phyloP scores from a whole-genome alignment of 768 basidiomycete species.

The Kwoniella bestiolae region DNA sequence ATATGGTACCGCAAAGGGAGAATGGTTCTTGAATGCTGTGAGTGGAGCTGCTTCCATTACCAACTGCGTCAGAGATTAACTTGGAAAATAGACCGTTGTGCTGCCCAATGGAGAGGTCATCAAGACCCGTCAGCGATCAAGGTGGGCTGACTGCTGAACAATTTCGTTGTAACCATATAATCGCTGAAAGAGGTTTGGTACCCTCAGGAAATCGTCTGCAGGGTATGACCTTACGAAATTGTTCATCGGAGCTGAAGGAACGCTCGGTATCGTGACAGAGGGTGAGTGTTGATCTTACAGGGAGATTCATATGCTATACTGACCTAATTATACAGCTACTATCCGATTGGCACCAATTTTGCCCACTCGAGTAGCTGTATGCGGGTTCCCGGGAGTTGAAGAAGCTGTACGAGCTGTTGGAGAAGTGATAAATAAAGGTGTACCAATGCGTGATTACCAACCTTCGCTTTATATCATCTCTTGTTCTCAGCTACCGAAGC shows the following conservation, averaged over 20 bases:
- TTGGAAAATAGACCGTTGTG: conserved; percentile 71
- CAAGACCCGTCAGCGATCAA: conserved; percentile 68
- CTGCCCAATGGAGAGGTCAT: conserved; percentile 85
- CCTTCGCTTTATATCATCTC: no score
- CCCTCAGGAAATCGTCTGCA: conserved; percentile 75
- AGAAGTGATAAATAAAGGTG: conserved; percentile 35
- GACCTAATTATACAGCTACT: conserved; percentile 62
- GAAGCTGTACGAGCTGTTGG: conserved; percentile 74
- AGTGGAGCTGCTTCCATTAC: conserved; percentile 53
- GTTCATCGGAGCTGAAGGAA: conserved; percentile 87
- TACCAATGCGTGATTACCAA: conserved; percentile 37
- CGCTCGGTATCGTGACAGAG: conserved; percentile 82
- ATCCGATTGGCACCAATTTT: conserved; percentile 76
- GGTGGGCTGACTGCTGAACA: conserved; percentile 16
- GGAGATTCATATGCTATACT: neutral
- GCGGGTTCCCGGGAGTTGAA: conserved; percentile 78
- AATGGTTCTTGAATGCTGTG: conserved; percentile 82
- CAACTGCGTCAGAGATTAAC: no score
- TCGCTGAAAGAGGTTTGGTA: no score
- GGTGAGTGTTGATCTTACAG: conserved; percentile 12
- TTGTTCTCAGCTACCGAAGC: conserved; percentile 9
- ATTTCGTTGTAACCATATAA: no score
- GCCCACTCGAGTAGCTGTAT: conserved; percentile 83
- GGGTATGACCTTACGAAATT: conserved; percentile 85
- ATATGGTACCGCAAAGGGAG: conserved; percentile 82